These are phyloP conservation scores for Alectoria sarmentosa DNA, from an alignment of 495 filamentous ascomycete genomes.

Conservation along the genomic window DNA sequence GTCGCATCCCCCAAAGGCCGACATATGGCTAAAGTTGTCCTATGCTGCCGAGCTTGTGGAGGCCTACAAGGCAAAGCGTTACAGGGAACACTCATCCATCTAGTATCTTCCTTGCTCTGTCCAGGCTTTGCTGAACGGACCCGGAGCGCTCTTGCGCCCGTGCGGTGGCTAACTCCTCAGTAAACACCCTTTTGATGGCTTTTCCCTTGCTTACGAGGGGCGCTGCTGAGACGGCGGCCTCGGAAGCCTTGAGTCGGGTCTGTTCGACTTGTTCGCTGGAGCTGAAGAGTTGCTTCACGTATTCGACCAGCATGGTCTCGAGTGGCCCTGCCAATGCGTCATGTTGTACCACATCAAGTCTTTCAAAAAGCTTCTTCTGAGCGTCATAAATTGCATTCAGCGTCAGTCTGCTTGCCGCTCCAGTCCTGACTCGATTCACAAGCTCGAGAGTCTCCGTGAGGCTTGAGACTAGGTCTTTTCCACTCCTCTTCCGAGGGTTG, in stretches of 20 bases:
- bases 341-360: conserved; percentile 26
- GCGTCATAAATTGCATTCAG: conserved; percentile 40
- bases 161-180: conserved; percentile 14
- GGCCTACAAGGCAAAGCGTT: neutral
- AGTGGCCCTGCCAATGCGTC: conserved; percentile 5
- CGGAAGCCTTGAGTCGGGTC: conserved; percentile 25
- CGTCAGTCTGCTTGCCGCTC: conserved; percentile 36
- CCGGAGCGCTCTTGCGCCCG: conserved; percentile 21
- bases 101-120: conserved; percentile 15
- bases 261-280: conserved; percentile 24
- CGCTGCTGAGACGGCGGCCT: conserved; percentile 19
- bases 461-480: conserved; percentile 1
- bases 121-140: conserved; percentile 22
- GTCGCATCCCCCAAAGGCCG: neutral
- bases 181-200: conserved; percentile 7
- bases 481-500: conserved; percentile 27
- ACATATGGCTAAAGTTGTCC: too few relatives aligned
- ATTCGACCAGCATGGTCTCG: conserved; percentile 18
- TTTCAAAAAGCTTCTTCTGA: conserved; percentile 36
- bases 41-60: neutral
- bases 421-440: conserved; percentile 21
- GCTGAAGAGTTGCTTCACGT: conserved; percentile 16
- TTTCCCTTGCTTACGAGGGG: conserved; percentile 13
- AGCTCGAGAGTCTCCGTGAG: conserved; percentile 21
- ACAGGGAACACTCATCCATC: neutral